Conservation (phyloP, 768 basidiomycete genomes). For the Candolleomyces aberdarensis region DNA sequence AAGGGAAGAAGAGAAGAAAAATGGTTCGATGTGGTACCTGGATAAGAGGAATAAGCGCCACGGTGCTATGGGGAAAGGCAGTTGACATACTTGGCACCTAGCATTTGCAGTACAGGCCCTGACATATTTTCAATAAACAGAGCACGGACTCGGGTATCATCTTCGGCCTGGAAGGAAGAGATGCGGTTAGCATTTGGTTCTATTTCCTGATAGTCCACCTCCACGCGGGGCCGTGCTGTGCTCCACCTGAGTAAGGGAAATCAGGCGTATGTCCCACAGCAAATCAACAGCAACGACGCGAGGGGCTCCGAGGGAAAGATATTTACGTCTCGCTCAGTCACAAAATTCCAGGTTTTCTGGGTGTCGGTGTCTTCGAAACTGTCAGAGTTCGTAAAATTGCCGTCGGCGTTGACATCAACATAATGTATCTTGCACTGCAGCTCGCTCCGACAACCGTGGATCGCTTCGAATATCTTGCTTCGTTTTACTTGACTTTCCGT, state of each 20-base stretch:
- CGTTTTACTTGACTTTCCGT: slow-evolving; percentile 40
- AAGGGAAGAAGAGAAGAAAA: slow-evolving; percentile 62
- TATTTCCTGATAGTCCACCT: too few species aligned
- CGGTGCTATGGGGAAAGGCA: too few species aligned
- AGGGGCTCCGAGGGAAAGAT: slow-evolving; percentile 11
- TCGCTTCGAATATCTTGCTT: slow-evolving; percentile 37
- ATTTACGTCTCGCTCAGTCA: slow-evolving; percentile 31
- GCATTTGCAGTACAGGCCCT: slow-evolving; percentile 54
- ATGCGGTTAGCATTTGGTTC: slow-evolving; percentile 16
- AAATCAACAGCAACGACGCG: background rate
- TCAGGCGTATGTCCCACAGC: background rate
- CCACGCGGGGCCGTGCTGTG: too few species aligned
- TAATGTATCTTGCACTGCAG: slow-evolving; percentile 30
- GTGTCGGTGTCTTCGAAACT: slow-evolving; percentile 19
- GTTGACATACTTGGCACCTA: slow-evolving; percentile 47
- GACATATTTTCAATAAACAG: slow-evolving; percentile 54
- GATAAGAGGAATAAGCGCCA: too few species aligned
- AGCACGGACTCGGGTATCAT: slow-evolving; percentile 36
- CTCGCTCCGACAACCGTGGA: slow-evolving; percentile 26
- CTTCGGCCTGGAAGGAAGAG: slow-evolving; percentile 22
- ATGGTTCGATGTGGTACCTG: slow-evolving; percentile 48
- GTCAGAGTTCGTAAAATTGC: slow-evolving; percentile 33
- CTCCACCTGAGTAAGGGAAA: background rate
- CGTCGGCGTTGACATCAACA: slow-evolving; percentile 38
- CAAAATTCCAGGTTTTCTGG: slow-evolving; percentile 34